Evolutionary conservation across 2,329 filamentous ascomycete genomes (phyloP).

Genomic region (Hymenoscyphus albidus): DNA sequence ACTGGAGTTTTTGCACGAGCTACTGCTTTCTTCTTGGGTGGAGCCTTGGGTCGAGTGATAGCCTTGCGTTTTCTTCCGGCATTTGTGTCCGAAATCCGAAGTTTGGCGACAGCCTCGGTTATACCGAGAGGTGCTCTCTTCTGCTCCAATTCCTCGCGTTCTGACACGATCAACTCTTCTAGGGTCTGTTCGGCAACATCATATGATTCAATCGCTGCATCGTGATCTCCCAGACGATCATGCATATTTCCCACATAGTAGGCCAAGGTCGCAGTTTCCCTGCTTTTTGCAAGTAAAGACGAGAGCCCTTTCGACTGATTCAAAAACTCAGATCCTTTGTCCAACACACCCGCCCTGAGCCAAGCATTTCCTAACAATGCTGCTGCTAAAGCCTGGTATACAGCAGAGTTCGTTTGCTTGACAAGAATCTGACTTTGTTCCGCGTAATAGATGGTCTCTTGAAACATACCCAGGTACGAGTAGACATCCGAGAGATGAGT

Average conservation of each 20-base stretch:
- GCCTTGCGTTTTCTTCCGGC: slow-evolving; percentile 36
- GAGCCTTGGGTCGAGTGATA: slow-evolving; percentile 29
- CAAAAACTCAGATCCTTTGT: slow-evolving; percentile 54
- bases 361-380: slow-evolving; percentile 54
- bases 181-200: slow-evolving; percentile 45
- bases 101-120: slow-evolving; percentile 24
- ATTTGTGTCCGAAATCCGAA: slow-evolving; percentile 35
- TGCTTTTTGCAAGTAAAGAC: slow-evolving; percentile 42
- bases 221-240: slow-evolving; percentile 43
- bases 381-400: slow-evolving; percentile 50
- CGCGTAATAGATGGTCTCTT: slow-evolving; percentile 83
- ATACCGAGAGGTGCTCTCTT: slow-evolving; percentile 19
- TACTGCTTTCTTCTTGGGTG: slow-evolving; percentile 29
- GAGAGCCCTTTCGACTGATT: slow-evolving; percentile 51
- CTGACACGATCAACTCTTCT: slow-evolving; percentile 40
- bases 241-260: slow-evolving; percentile 55
- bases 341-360: slow-evolving; percentile 54
- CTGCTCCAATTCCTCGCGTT: slow-evolving; percentile 27
- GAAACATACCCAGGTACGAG: slow-evolving; percentile 78
- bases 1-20: slow-evolving; percentile 26
- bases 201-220: slow-evolving; percentile 47
- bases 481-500: slow-evolving; percentile 74
- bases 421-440: slow-evolving; percentile 80
- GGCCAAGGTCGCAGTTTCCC: slow-evolving; percentile 46
- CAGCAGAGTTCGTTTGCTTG: slow-evolving; percentile 27